Conservation (phyloP, 768 basidiomycete species). For the Exsudoporus frostii region DNA sequence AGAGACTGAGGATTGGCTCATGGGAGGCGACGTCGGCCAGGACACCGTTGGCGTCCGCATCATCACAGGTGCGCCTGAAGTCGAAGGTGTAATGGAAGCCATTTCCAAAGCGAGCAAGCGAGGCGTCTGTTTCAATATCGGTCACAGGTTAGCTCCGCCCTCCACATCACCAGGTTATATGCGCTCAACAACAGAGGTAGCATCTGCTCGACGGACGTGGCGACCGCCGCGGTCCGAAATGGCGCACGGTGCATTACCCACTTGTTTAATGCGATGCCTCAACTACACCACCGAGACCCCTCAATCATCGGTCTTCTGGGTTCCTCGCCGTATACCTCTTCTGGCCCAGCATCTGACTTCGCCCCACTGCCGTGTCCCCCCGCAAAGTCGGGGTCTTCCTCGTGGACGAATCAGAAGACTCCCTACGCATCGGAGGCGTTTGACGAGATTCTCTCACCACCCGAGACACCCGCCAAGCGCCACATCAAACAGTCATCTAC, state of each 20-base stretch:
- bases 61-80: slow-evolving; percentile 85
- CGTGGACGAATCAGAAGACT: slow-evolving; percentile 13
- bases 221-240: slow-evolving; percentile 62
- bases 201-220: slow-evolving; percentile 69
- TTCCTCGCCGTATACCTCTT: slow-evolving; percentile 61
- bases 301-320: slow-evolving; percentile 88
- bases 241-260: slow-evolving; percentile 90
- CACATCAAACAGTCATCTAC: slow-evolving; percentile 31
- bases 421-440: slow-evolving; percentile 57
- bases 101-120: slow-evolving; percentile 56
- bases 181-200: slow-evolving; percentile 34
- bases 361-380: slow-evolving; percentile 21
- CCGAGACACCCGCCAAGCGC: slow-evolving; percentile 43
- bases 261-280: slow-evolving; percentile 92
- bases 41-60: slow-evolving; percentile 61
- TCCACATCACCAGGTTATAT: background rate
- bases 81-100: slow-evolving; percentile 75
- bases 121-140: slow-evolving; percentile 81
- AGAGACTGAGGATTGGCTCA: slow-evolving; percentile 66
- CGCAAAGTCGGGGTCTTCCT: slow-evolving; percentile 7
- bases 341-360: slow-evolving; percentile 35
- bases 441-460: slow-evolving; percentile 55
- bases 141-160: slow-evolving; percentile 62
- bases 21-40: slow-evolving; percentile 33
- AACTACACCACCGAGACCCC: slow-evolving; percentile 85